Percentiles rank a stretch among this genome's conserved stretches.
These are phyloP conservation scores for Phaseolus lunatus DNA, from an alignment of 306 rosid genomes.

Conservation along the genomic window DNA sequence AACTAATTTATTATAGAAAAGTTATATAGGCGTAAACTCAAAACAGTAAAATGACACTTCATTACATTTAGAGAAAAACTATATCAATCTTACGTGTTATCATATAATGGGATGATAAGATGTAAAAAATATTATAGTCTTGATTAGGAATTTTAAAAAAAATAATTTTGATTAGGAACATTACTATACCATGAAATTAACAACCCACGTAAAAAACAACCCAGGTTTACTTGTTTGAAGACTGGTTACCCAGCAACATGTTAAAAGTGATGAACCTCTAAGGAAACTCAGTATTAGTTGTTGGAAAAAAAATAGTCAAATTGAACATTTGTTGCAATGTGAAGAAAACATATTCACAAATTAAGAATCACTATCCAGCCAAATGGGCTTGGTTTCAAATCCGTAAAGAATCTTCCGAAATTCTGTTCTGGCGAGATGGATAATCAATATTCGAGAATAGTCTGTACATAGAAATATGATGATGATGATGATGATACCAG, in stretches of 20 bases:
- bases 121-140: no score
- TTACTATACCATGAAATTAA: no score
- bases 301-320: constrained; percentile 3
- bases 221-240: background rate
- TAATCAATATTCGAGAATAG: constrained; percentile 18
- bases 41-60: no score
- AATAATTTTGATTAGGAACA: no score
- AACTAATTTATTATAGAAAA: no score
- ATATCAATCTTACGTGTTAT: no score
- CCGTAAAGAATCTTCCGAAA: background rate
- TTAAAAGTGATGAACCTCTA: background rate
- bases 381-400: constrained; percentile 3
- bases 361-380: background rate
- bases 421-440: constrained; percentile 9
- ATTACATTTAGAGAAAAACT: no score
- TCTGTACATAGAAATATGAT: constrained; percentile 32
- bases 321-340: background rate
- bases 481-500: constrained; percentile 15
- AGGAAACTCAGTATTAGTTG: constrained; percentile 8
- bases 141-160: no score
- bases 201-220: no score
- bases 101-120: no score
- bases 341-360: constrained; percentile 1
- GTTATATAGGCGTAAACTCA: no score
- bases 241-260: constrained; percentile 3